phyloP scores from a whole-genome alignment of 768 basidiomycete species.

The Serendipita sp. region DNA sequence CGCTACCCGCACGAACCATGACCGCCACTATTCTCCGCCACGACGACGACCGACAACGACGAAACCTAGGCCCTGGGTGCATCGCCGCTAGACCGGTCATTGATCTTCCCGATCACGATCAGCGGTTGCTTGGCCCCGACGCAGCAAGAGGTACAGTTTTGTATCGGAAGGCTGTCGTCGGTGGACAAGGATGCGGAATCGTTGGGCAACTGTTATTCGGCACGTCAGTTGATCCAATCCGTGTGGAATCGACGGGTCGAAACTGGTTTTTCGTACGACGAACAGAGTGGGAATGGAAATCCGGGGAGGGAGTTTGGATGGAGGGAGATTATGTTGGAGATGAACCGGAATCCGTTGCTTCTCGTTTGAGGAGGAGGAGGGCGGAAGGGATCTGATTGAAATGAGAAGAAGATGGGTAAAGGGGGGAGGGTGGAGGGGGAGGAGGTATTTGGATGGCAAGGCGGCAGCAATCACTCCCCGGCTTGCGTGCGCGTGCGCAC shows the following conservation, averaged over 20 bases:
- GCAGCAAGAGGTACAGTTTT: conserved; percentile 23
- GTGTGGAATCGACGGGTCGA: conserved; percentile 36
- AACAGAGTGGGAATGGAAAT: background rate
- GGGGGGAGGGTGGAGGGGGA: too few species aligned
- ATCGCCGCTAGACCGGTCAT: conserved; percentile 19
- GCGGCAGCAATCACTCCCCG: too few species aligned
- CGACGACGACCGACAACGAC: too few species aligned
- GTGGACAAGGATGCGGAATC: conserved; percentile 29
- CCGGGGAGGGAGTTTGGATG: conserved; percentile 33
- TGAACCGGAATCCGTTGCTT: conserved; percentile 28
- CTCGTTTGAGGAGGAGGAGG: conserved; percentile 32
- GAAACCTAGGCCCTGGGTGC: conserved; percentile 39
- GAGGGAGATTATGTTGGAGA: conserved; percentile 36
- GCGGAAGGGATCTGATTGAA: background rate
- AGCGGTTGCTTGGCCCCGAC: background rate
- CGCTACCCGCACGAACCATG: too few species aligned
- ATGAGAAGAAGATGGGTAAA: background rate
- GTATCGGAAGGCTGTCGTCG: conserved; percentile 31
- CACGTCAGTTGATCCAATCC: conserved; percentile 32
- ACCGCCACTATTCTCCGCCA: too few species aligned
- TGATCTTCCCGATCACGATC: conserved; percentile 6
- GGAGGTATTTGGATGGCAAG: too few species aligned
- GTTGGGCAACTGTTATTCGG: conserved; percentile 49
- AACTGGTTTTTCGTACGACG: background rate
- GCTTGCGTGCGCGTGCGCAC: too few species aligned